Evolutionary conservation across 139 green algal genomes (phyloP).

Genomic region (Volvox africanus): DNA sequence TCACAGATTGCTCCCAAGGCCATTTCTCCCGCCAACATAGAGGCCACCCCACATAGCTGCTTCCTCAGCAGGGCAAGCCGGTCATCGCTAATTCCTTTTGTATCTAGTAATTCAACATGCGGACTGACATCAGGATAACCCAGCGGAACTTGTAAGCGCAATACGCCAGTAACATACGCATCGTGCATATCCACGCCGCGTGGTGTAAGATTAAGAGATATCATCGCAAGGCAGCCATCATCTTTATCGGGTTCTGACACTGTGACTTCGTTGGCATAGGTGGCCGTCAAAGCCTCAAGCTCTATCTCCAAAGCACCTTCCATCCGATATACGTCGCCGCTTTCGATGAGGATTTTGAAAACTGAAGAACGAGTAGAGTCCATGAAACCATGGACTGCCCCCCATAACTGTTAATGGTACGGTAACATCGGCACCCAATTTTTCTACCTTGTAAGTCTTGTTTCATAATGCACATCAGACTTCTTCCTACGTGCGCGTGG

Average conservation of each 20-base stretch:
- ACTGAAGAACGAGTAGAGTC: too few relatives aligned
- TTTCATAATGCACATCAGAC: too few relatives aligned
- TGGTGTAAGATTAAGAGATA: not conserved
- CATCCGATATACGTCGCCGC: not conserved
- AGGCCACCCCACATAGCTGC: not conserved
- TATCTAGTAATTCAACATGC: not conserved
- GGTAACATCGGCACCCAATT: too few relatives aligned
- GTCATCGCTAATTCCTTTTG: conserved; percentile 22
- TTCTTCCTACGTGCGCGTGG: too few relatives aligned
- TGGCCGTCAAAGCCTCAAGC: conserved; percentile 16
- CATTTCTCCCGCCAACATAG: conserved; percentile 18
- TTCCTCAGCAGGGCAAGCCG: not conserved
- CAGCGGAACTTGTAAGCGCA: not conserved
- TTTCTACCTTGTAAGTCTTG: too few relatives aligned
- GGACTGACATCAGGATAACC: conserved; percentile 4
- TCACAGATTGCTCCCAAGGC: conserved; percentile 18
- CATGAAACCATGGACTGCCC: too few relatives aligned
- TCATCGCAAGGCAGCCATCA: not conserved
- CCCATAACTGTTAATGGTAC: too few relatives aligned
- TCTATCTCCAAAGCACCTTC: not conserved
- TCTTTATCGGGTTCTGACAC: not conserved
- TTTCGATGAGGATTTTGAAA: too few relatives aligned
- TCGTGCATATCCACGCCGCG: not conserved
- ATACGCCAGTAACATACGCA: not conserved
- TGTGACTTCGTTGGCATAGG: not conserved